Percentiles rank a stretch among this genome's conserved stretches.
phyloP scores from a whole-genome alignment of 2,329 filamentous ascomycete species.

The Colletotrichum lentis region DNA sequence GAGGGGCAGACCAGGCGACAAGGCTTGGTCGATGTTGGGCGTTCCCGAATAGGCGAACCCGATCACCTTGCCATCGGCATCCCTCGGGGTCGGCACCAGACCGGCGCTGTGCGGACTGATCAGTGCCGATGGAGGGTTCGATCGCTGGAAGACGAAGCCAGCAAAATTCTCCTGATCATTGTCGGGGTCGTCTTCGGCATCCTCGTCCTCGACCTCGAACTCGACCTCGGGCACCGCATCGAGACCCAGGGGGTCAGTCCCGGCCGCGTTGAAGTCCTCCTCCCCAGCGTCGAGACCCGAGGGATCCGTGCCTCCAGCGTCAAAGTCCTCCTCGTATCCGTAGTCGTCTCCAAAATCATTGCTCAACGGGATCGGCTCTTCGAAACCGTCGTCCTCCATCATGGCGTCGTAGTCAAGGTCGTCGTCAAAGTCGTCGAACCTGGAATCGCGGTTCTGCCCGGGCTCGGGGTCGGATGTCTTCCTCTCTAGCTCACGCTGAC shows the following conservation, averaged over 20 bases:
- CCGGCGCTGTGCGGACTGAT: constrained; percentile 59
- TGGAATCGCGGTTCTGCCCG: constrained; percentile 56
- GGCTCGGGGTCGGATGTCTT: constrained; percentile 53
- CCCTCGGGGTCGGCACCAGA: constrained; percentile 62
- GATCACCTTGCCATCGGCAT: constrained; percentile 63
- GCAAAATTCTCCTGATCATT: constrained; percentile 69
- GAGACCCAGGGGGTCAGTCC: constrained; percentile 14
- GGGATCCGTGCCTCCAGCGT: constrained; percentile 38
- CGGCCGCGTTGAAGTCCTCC: constrained; percentile 20
- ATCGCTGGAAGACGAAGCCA: constrained; percentile 66
- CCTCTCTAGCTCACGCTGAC: constrained; percentile 71
- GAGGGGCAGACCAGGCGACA: constrained; percentile 10
- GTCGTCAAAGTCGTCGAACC: constrained; percentile 70
- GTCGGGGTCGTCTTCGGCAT: constrained; percentile 54
- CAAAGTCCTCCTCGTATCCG: constrained; percentile 45
- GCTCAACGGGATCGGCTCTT: constrained; percentile 72
- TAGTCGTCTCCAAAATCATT: constrained; percentile 56
- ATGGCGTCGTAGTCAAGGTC: constrained; percentile 71
- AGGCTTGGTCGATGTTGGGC: constrained; percentile 41
- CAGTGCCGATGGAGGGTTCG: constrained; percentile 60
- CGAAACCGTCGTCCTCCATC: constrained; percentile 71
- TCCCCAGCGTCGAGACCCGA: constrained; percentile 38
- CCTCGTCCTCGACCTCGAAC: constrained; percentile 38
- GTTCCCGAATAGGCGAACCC: constrained; percentile 64
- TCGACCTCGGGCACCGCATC: constrained; percentile 31